Base-by-base conservation (phyloP, 2,329 filamentous ascomycete genomes). In the Neofusicoccum umdonicola region DNA sequence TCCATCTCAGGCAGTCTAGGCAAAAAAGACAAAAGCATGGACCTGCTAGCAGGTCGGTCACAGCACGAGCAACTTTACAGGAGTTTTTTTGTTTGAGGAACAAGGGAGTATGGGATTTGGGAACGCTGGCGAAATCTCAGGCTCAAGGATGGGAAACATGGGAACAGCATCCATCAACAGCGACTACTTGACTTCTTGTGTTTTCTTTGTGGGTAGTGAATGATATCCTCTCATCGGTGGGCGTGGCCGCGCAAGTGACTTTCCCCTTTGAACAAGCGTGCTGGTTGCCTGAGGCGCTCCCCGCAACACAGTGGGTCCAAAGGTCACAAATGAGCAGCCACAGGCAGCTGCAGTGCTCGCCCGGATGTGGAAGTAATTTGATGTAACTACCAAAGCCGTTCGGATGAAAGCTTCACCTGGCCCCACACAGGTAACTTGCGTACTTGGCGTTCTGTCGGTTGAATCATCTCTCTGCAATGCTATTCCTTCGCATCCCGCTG, bases 171-270 rank as follows among this genome's bases (percentile, higher is more conserved):
- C 31, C 42, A 60, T 60, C n/a, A 13, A 45, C 42, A 60, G 56
- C 56, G 56, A 35, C 56, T 37, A 60, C 56, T 60, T 47, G 27
- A 60, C 42, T 60, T 60, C 41, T 60, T 60, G 15, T 45, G 31
- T 60, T 60, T 47, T 34, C 22, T 60, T 60, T 52, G 50, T 60
- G 56, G 54, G 39, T 60, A 60, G 42, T 60, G 42, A 60, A 60
- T 60, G 56, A 60, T 60, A 60, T 60, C 56, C 56, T 60, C 41
- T 47, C 22, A 37, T 34, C 6, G 11, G 41, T 35, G 31, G 42
- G 22, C n/a, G 41, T 35, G 31, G 42, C 22, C 44, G 42, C 56
- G 56, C 56, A 60, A 60, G 56, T 60, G 42, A 60, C 31, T 22
- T 37, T 60, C 56, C 54, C 15, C 19, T 57, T 57, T 12, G 7